Percentiles rank a stretch among this genome's conserved stretches.
These are phyloP conservation scores for Aspergillus tanneri DNA, from an alignment of 2,329 filamentous ascomycete species.

Conservation along the genomic window DNA sequence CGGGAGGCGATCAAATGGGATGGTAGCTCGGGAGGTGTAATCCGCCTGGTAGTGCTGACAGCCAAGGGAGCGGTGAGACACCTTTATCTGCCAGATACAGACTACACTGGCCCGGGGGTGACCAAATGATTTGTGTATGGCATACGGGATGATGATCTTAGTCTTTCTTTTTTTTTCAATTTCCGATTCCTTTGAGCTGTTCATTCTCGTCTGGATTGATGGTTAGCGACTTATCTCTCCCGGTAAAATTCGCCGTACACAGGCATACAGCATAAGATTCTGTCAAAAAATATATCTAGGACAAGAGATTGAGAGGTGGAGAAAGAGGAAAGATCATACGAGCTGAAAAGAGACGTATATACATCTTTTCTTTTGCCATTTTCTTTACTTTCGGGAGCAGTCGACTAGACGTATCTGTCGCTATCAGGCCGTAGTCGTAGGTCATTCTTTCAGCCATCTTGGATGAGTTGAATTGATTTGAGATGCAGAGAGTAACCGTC, in stretches of 20 bases:
- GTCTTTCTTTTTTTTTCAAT: conserved; percentile 8
- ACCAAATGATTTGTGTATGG: conserved; percentile 26
- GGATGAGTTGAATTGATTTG: not conserved
- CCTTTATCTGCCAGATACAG: conserved; percentile 89
- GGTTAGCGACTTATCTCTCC: no score
- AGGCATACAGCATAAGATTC: no score
- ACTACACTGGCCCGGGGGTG: conserved; percentile 73
- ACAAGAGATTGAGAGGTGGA: no score
- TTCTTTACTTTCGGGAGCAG: not conserved
- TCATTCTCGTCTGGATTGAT: not conserved
- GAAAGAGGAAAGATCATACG: no score
- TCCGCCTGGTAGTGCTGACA: conserved; percentile 95
- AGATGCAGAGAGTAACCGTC: not conserved
- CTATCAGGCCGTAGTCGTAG: no score
- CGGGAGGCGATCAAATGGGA: conserved; percentile 99
- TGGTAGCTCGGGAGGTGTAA: conserved; percentile 95
- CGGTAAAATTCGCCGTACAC: no score
- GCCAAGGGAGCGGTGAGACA: conserved; percentile 86
- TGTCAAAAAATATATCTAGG: no score
- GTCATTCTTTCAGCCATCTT: no score
- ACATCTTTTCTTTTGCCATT: no score
- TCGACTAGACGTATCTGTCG: no score
- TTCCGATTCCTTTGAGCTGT: conserved; percentile 12
- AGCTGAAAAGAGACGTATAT: no score
- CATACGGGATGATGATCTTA: conserved; percentile 14